Base-by-base conservation (phyloP, 345 rosid species). In the Draba incana region DNA sequence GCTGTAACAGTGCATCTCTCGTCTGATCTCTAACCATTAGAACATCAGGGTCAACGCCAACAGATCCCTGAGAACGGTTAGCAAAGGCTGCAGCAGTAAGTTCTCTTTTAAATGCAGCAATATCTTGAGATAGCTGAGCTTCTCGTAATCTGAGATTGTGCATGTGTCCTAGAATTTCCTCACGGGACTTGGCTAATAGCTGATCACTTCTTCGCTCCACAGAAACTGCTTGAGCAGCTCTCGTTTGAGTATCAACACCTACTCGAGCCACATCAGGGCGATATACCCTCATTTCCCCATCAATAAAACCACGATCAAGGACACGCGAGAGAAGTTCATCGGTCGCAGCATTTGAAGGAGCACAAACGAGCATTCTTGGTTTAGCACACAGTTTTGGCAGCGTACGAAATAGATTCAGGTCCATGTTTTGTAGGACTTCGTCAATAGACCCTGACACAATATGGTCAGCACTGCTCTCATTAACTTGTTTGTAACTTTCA, bases 331-430 rank as follows among this genome's bases (percentile, higher is more conserved):
- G 91, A 70, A 94, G 98, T 75, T 94, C 99, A 79, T 94, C 99
- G 7, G 98, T 94, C 65, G 99, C 99, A 64, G 99, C 99, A 86
- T 91, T 94, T 50, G 99, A 94, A 75, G 99, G 99, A 70, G 99
- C 99, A 85, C 99, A 94, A 33, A 94, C 99, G 38, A 94, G 80
- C 99, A 94, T 94, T 73, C 99, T 84, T 41, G 99, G 99, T 75
- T 94, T 94, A 20, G 91, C 96, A 62, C 98, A 94, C 30, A 94
- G 88, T 81, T 87, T 94, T 63, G 99, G 97, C 71, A 94, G 92
- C 5, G 99, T 83, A 24, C 96, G 96, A 57, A 87, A 84, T 14
- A 94, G 89, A 80, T 90, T 89, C 78, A 89, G 98, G 82, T 91
- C 98, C 99, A 94, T 94, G 82, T 90, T 94, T 78, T 91, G 98